phyloP scores from a whole-genome alignment of 306 rosid species.

The Astragalus membranaceus region DNA sequence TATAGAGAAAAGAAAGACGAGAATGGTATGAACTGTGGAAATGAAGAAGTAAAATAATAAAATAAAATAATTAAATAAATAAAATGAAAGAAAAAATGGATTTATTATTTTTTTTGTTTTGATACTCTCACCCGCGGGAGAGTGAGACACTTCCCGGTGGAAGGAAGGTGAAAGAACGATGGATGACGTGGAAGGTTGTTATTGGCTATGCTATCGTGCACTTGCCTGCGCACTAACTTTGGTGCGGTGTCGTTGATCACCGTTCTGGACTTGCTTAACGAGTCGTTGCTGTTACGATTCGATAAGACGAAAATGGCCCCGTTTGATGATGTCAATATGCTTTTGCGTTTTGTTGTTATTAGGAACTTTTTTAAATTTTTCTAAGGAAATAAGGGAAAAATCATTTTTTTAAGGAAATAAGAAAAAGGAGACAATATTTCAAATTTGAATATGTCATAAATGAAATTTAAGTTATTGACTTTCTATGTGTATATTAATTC shows the following conservation, averaged over 20 bases:
- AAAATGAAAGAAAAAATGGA: neutral
- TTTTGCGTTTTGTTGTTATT: neutral
- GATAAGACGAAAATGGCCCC: neutral
- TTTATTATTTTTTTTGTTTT: neutral
- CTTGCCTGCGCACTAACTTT: conserved; percentile 37
- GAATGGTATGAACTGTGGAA: conserved; percentile 24
- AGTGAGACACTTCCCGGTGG: conserved; percentile 9
- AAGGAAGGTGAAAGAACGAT: neutral
- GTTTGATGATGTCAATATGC: neutral
- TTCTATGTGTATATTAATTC: no score
- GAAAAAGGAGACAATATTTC: no score
- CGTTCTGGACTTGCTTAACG: neutral
- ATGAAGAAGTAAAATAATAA: neutral
- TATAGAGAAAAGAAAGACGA: conserved; percentile 14
- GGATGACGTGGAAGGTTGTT: conserved; percentile 25
- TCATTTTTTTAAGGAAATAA: no score
- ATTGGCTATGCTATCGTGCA: conserved; percentile 29
- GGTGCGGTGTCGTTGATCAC: conserved; percentile 18
- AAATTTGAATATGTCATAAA: no score
- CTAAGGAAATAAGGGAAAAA: neutral
- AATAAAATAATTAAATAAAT: no score
- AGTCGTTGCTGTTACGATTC: conserved; percentile 22
- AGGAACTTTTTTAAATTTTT: neutral
- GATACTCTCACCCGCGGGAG: conserved; percentile 25
- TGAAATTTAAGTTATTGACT: no score